A percentile compares a stretch with the other conserved stretches of the same genome.
These are phyloP conservation scores for Aspergillus tubingensis DNA, from an alignment of 2,329 filamentous ascomycete genomes.

Conservation along the genomic window DNA sequence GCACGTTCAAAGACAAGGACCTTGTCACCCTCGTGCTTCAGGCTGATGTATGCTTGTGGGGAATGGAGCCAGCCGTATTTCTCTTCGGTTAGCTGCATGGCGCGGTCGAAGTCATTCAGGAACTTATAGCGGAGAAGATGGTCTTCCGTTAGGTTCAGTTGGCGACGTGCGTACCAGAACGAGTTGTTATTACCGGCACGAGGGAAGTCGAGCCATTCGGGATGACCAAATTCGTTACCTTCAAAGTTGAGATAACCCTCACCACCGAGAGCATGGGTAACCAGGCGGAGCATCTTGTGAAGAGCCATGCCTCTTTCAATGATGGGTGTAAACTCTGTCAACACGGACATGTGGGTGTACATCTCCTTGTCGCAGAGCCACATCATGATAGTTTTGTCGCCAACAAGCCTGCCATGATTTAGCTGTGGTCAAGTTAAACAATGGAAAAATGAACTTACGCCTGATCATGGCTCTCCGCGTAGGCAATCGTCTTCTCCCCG, in stretches of 20 bases:
- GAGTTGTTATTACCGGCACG: constrained; percentile 89
- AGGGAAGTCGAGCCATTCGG: constrained; percentile 98
- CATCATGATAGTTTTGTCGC: constrained; percentile 96
- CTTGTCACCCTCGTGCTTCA: constrained; percentile 94
- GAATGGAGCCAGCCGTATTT: constrained; percentile 90
- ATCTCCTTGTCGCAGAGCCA: constrained; percentile 96
- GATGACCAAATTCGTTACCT: constrained; percentile 97
- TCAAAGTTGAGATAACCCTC: constrained; percentile 99
- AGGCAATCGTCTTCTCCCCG: constrained; percentile 97
- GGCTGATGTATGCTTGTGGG: constrained; percentile 83
- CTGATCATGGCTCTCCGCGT: constrained; percentile 96
- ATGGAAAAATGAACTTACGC: constrained; percentile 63
- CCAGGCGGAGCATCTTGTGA: constrained; percentile 95
- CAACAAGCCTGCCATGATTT: constrained; percentile 68
- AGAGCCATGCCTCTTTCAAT: constrained; percentile 90
- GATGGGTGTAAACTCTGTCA: constrained; percentile 79
- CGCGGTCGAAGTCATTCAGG: constrained; percentile 88
- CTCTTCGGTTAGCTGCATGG: constrained; percentile 84
- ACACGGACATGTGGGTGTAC: constrained; percentile 94
- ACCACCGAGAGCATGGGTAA: constrained; percentile 88
- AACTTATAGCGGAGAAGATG: constrained; percentile 80
- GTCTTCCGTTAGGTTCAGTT: constrained; percentile 91
- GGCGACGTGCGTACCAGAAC: constrained; percentile 90
- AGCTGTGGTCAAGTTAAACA: background rate
- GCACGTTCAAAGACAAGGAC: constrained; percentile 93